Evolutionary conservation across 768 basidiomycete species (phyloP), one percentile per base, ranked within the genome.

Genomic region (Pleurotus sapidus): DNA sequence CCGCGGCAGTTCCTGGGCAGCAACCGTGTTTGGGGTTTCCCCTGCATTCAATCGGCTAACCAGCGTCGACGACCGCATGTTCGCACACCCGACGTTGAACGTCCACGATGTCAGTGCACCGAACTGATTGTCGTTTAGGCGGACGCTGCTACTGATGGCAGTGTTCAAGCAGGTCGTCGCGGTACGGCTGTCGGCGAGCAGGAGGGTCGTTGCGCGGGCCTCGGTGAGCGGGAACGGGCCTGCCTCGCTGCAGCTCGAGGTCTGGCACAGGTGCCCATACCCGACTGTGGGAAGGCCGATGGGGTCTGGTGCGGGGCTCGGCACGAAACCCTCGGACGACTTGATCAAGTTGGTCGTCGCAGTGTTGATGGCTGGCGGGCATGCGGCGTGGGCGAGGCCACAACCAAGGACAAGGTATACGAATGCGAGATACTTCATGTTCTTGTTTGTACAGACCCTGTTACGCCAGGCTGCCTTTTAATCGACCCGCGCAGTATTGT

Each of bases 261-360:
- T 59, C 8, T 63, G 60, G 61, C 69, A 70, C 15, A 64, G 64
- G 57, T 70, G 69, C 1, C 67, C 67, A 48, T 67, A 70, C n/a
- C 69, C 69, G 40, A 68, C 69, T 51, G 67, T 70, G 46, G 69
- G 63, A 20, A 70, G 65, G 18, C 67, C 69, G 53, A 68, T 68
- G 17, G 69, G 69, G 60, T 70, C 68, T 12, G 69, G 69, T 5
- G 63, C 62, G 3, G 68, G 69, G 12, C 62, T 58, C 11, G 62
- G 27, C 20, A 68, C 69, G 60, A 70, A 70, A 17, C 67, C 67
- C 61, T 70, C 69, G 55, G 68, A 68, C 25, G 61, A 49, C 57
- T 70, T 64, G 49, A 70, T 68, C 18, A 70, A 62, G 59, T 55
- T 63, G 55, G 67, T 59, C 12, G 67, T 70, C 8, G 67, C 69